phyloP scores from a whole-genome alignment of 208 protist species.

The Vickermania ingenoplastis region DNA sequence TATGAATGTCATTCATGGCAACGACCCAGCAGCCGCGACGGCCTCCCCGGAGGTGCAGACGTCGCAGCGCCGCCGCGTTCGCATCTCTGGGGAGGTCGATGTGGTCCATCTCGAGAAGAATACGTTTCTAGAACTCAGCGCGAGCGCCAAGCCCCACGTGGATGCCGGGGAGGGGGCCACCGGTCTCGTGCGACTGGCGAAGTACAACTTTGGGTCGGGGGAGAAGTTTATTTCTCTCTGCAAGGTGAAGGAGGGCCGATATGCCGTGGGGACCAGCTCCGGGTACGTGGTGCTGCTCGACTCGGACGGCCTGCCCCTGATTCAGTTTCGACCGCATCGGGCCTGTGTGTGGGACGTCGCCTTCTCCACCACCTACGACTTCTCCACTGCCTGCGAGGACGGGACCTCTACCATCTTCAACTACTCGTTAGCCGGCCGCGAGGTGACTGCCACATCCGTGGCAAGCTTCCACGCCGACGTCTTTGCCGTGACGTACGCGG shows the following conservation, averaged over 20 bases:
- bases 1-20: conserved; percentile 33
- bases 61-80: conserved; percentile 56
- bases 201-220: conserved; percentile 72
- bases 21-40: conserved; percentile 20
- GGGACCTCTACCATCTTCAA: conserved; percentile 81
- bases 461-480: conserved; percentile 83
- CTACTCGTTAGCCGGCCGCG: conserved; percentile 70
- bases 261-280: conserved; percentile 76
- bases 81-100: conserved; percentile 78
- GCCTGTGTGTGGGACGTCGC: conserved; percentile 84
- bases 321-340: conserved; percentile 82
- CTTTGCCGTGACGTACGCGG: conserved; percentile 77
- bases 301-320: conserved; percentile 68
- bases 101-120: conserved; percentile 81
- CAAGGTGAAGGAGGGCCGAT: conserved; percentile 68
- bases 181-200: conserved; percentile 58
- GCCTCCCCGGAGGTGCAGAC: conserved; percentile 34
- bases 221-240: conserved; percentile 86
- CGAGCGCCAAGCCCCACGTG: conserved; percentile 33
- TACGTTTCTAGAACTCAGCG: conserved; percentile 81
- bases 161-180: conserved; percentile 18
- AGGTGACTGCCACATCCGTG: conserved; percentile 67
- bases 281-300: conserved; percentile 84
- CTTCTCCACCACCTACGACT: conserved; percentile 78
- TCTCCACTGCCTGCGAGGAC: conserved; percentile 79